Percentiles rank a stretch among this genome's conserved stretches.
These are phyloP conservation scores for Gentiana macrophylla DNA, from an alignment of 257 asterid species.

Conservation along the genomic window DNA sequence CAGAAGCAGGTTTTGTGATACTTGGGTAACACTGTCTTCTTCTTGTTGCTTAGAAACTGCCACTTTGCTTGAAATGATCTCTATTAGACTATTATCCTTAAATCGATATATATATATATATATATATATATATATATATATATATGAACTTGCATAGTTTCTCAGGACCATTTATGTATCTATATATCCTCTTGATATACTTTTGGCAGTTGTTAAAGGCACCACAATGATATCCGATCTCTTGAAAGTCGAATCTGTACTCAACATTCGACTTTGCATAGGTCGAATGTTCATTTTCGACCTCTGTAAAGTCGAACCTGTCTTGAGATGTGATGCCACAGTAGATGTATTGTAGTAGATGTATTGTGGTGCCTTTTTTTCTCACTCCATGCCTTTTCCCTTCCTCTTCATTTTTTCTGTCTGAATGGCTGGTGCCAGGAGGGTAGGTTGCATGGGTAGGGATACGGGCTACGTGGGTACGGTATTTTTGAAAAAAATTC, in stretches of 20 bases:
- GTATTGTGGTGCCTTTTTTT: neutral
- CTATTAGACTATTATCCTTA: neutral
- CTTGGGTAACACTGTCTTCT: constrained; percentile 87
- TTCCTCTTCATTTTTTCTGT: no score
- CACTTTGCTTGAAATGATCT: neutral
- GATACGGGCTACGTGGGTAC: no score
- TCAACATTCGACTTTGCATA: no score
- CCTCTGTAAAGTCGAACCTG: no score
- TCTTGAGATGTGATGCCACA: no score
- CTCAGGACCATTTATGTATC: neutral
- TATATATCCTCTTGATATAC: neutral
- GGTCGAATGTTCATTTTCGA: no score
- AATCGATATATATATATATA: no score
- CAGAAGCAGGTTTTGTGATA: constrained; percentile 98
- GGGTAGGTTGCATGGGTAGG: neutral
- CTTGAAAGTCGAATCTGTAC: neutral
- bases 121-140: no score
- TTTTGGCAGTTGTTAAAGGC: neutral
- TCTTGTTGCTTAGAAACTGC: constrained; percentile 29
- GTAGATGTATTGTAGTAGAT: neutral
- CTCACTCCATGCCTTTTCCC: no score
- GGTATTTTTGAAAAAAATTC: no score
- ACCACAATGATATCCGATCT: neutral
- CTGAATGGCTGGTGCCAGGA: neutral
- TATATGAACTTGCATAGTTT: no score